Conservation (phyloP, 2,329 filamentous ascomycete species). For the Myriosclerotinia scirpicola region DNA sequence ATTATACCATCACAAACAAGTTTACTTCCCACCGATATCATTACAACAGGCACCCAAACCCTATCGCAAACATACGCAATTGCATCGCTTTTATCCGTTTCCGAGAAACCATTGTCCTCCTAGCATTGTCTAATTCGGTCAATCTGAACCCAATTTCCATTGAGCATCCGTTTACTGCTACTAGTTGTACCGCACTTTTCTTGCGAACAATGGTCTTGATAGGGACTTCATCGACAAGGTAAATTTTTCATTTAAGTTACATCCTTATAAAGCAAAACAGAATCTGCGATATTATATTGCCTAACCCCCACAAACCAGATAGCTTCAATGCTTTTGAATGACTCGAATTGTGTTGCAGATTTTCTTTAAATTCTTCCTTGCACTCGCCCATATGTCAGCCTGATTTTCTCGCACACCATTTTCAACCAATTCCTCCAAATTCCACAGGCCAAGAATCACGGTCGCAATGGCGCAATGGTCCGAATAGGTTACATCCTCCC, state of each 20-base stretch:
- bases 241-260: neutral
- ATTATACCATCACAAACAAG: constrained; percentile 29
- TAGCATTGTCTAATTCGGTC: neutral
- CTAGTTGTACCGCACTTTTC: neutral
- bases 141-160: neutral
- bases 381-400: neutral
- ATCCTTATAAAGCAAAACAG: neutral
- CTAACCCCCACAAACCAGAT: neutral
- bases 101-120: neutral
- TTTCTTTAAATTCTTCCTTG: neutral
- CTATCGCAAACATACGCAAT: constrained; percentile 58
- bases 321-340: neutral
- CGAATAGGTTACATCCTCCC: neutral
- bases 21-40: no score
- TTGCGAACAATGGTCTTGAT: neutral
- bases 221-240: neutral
- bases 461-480: neutral
- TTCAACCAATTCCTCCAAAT: neutral
- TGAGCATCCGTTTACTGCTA: neutral
- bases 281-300: no score
- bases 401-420: neutral
- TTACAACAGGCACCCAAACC: constrained; percentile 41
- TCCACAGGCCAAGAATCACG: neutral
- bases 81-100: constrained; percentile 43
- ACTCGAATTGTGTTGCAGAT: neutral